Base-by-base conservation (phyloP, 225 moss, liverwort and hornwort genomes). In the Marchantia polymorpha region DNA sequence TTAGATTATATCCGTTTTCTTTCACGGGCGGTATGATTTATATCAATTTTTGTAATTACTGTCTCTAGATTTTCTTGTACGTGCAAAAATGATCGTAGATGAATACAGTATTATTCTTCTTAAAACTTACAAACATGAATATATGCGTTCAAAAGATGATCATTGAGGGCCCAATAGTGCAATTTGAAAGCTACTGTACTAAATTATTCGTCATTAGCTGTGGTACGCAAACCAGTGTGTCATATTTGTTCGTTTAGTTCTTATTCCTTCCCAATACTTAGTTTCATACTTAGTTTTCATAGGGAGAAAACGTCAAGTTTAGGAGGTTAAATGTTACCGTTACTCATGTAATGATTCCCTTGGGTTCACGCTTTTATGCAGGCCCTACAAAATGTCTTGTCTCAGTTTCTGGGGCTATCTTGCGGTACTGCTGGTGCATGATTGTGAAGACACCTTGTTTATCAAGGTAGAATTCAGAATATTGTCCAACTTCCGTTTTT, bases 331-430 rank as follows among this genome's bases (percentile, higher is more conserved):
- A n/a, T n/a, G n/a, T n/a, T 53, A 25, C 10, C 25, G 26, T 12
- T 29, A 47, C 27, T 19, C 12, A 53, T 27, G 27, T 15, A 73
- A 1, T 10, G 20, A 13, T 52, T 72, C 52, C 13, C 7, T 52
- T 25, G 52, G 73, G 26, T 25, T 25, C 7, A 23, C 52, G 13
- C 15, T 25, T 26, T 23, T 73, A 7, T 69, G 52, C 85, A 85
- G 85, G 85, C 85, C 56, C 75, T 85, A 70, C 82, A 30, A 17
- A 83, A 78, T 19, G 83, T 86, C 55, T 69, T 86, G 80, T 67
- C 73, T 30, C 67, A 78, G 49, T 86, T 67, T 52, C 68, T 86
- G 55, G 80, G 86, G 20, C 65, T 81, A 56, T 79, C 79, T 75
- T 68, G 66, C 69, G 27, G 11, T 52, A 29, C 74, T 27, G 53